Conservation (phyloP, 768 basidiomycete genomes). For the Udeniomyces megalosporus region DNA sequence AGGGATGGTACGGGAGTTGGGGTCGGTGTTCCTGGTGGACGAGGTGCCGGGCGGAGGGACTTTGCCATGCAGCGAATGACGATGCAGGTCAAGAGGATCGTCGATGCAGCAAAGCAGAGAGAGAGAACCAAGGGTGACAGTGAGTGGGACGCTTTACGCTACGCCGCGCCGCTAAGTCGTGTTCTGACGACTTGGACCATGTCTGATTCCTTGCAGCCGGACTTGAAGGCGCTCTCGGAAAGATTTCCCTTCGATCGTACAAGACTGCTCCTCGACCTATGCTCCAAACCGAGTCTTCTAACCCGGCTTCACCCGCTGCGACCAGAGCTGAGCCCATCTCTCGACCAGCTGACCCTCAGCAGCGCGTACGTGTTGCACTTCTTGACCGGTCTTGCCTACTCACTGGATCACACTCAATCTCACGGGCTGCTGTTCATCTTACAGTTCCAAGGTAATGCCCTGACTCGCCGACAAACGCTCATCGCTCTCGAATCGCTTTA, state of each 20-base stretch:
- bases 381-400: conserved; percentile 22
- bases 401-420: no score
- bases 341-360: not conserved
- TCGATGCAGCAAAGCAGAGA: conserved; percentile 70
- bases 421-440: no score
- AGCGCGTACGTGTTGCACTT: not conserved
- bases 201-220: not conserved
- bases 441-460: conserved; percentile 23
- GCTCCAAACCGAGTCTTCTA: conserved; percentile 57
- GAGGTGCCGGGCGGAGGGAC: conserved; percentile 51
- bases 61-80: conserved; percentile 79
- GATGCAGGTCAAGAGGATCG: conserved; percentile 81
- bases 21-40: conserved; percentile 51
- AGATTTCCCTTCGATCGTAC: conserved; percentile 80
- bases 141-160: conserved; percentile 14
- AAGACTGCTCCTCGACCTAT: conserved; percentile 94
- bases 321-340: not conserved
- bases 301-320: not conserved
- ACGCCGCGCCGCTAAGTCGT: not conserved
- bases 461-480: conserved; percentile 62
- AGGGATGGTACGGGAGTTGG: conserved; percentile 64
- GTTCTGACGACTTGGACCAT: not conserved
- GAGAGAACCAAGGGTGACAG: conserved; percentile 61
- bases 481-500: conserved; percentile 68
- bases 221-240: conserved; percentile 77